phyloP scores from a whole-genome alignment of 345 rosid species.

The Gynandropsis gynandra region DNA sequence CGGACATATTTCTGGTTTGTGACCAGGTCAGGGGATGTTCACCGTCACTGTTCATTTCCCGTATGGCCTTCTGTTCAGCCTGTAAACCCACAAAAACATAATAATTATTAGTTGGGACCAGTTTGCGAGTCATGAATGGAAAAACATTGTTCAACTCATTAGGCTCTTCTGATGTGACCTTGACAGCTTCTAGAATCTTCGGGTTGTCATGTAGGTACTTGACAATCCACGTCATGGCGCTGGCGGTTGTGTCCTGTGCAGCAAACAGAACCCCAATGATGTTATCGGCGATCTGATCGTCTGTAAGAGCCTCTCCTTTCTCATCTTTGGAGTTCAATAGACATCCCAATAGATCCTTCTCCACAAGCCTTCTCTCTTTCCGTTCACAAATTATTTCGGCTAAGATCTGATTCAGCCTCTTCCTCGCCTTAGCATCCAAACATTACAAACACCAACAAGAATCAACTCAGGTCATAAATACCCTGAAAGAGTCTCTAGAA shows the following conservation, averaged over 20 bases:
- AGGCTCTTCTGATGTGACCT: conserved; percentile 33
- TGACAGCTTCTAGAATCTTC: conserved; percentile 58
- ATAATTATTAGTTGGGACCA: not conserved
- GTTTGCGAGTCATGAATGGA: not conserved
- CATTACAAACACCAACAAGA: no score
- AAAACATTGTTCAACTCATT: not conserved
- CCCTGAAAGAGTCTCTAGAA: not conserved
- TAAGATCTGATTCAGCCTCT: conserved; percentile 42
- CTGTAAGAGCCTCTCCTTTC: conserved; percentile 28
- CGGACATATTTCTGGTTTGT: conserved; percentile 54
- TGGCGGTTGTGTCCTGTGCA: conserved; percentile 73
- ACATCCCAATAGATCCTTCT: conserved; percentile 42
- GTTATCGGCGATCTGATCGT: conserved; percentile 58
- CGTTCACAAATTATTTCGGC: conserved; percentile 42
- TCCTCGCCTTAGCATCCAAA: conserved; percentile 39
- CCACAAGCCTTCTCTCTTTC: conserved; percentile 38
- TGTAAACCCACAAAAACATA: conserved; percentile 3
- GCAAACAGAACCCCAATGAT: conserved; percentile 66
- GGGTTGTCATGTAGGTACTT: conserved; percentile 69
- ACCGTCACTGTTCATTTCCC: conserved; percentile 26
- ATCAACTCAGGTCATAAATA: no score
- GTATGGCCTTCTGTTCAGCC: conserved; percentile 52
- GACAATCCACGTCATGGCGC: conserved; percentile 72
- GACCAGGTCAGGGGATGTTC: conserved; percentile 41
- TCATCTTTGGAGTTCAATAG: conserved; percentile 45